Evolutionary conservation across 2,329 filamentous ascomycete genomes (phyloP).

Genomic region (Colletotrichum lindemuthianum): DNA sequence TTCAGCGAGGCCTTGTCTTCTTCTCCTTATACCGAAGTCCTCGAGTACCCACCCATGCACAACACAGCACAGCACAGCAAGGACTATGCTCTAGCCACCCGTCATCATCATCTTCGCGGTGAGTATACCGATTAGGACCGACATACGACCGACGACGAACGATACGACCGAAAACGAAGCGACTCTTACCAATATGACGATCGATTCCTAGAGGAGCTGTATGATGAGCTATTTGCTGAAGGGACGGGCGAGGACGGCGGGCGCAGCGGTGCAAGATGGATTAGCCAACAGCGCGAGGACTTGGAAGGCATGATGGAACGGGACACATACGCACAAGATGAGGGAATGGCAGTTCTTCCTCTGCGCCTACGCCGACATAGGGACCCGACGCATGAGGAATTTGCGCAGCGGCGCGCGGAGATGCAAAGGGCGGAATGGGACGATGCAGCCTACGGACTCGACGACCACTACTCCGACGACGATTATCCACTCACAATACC

Average conservation of each 20-base stretch:
- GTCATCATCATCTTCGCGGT: slow-evolving; percentile 61
- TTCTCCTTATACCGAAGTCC: slow-evolving; percentile 54
- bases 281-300: slow-evolving; percentile 5
- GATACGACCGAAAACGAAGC: slow-evolving; percentile 33
- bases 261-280: slow-evolving; percentile 28
- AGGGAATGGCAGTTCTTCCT: slow-evolving; percentile 20
- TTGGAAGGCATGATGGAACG: slow-evolving; percentile 22
- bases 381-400: slow-evolving; percentile 9
- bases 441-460: slow-evolving; percentile 31
- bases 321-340: slow-evolving; percentile 21
- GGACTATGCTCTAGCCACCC: slow-evolving; percentile 41
- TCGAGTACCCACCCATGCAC: slow-evolving; percentile 46
- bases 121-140: slow-evolving; percentile 51
- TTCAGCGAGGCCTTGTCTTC: slow-evolving; percentile 49
- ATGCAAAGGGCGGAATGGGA: slow-evolving; percentile 37
- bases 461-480: slow-evolving; percentile 39
- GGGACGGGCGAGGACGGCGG: background rate
- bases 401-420: slow-evolving; percentile 23
- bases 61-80: slow-evolving; percentile 44
- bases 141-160: slow-evolving; percentile 33
- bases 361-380: slow-evolving; percentile 16
- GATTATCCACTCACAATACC: slow-evolving; percentile 51
- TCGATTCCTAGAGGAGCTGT: slow-evolving; percentile 34
- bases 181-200: slow-evolving; percentile 38
- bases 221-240: slow-evolving; percentile 12